Evolutionary conservation across 2,329 filamentous ascomycete genomes (phyloP).

Genomic region (Fusarium albosuccineum): DNA sequence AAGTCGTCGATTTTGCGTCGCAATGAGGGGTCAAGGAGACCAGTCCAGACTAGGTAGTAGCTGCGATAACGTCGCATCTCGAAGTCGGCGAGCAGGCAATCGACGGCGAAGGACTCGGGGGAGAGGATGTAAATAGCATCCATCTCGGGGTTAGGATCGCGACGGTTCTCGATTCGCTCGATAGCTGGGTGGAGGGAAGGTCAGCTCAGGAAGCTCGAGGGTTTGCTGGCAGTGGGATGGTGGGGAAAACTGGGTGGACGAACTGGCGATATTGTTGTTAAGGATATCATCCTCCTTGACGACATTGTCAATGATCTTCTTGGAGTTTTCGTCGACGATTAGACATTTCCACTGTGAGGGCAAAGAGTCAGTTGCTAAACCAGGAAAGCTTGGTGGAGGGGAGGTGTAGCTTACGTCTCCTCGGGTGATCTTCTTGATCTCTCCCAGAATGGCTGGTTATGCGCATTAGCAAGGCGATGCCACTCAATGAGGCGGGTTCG

Average conservation of each 20-base stretch:
- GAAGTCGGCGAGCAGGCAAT: constrained; percentile 93
- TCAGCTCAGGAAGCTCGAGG: constrained; percentile 22
- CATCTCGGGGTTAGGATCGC: constrained; percentile 87
- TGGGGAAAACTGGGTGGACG: constrained; percentile 49
- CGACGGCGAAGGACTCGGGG: constrained; percentile 87
- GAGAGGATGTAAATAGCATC: constrained; percentile 95
- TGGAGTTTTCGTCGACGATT: constrained; percentile 86
- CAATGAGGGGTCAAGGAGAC: constrained; percentile 76
- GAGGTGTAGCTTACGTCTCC: constrained; percentile 74
- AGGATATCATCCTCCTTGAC: constrained; percentile 97
- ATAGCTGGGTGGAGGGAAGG: constrained; percentile 74
- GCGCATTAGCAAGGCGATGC: constrained; percentile 35
- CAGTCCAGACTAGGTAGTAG: constrained; percentile 87
- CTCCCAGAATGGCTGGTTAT: constrained; percentile 52
- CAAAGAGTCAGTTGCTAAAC: constrained; percentile 22
- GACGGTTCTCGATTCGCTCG: constrained; percentile 89
- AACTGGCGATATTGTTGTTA: constrained; percentile 96
- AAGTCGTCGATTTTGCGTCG: constrained; percentile 82
- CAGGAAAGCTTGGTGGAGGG: neutral
- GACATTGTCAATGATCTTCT: constrained; percentile 89
- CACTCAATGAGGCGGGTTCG: neutral
- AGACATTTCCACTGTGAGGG: constrained; percentile 90
- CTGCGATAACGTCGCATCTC: constrained; percentile 85
- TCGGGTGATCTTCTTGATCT: constrained; percentile 81
- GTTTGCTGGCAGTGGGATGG: constrained; percentile 17